Conservation (phyloP, 345 rosid genomes). For the Physaria fendleri region DNA sequence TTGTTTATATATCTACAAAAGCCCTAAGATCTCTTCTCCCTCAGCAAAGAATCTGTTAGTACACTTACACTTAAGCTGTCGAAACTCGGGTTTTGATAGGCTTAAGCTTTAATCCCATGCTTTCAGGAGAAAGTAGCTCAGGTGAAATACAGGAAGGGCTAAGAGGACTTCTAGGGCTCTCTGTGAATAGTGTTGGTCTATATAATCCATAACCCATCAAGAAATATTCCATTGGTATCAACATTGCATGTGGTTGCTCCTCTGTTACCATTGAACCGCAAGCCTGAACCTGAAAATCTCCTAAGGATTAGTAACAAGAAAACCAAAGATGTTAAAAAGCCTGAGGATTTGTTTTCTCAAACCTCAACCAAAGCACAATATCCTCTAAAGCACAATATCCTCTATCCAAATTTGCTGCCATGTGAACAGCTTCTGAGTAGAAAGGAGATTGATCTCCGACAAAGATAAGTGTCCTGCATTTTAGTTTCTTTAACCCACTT, state of each 20-base stretch:
- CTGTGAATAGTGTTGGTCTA: constrained; percentile 54
- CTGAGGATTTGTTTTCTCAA: neutral
- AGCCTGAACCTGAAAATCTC: constrained; percentile 66
- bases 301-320: neutral
- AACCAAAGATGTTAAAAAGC: neutral
- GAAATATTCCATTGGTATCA: constrained; percentile 94
- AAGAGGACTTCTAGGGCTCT: constrained; percentile 89
- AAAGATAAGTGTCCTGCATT: constrained; percentile 81
- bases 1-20: constrained; percentile 33
- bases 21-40: constrained; percentile 24
- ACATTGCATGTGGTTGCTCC: constrained; percentile 96
- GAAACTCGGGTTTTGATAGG: constrained; percentile 79
- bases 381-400: too few relatives aligned
- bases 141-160: constrained; percentile 87
- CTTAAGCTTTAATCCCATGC: constrained; percentile 98
- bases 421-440: constrained; percentile 73
- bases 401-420: constrained; percentile 78
- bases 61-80: constrained; percentile 15
- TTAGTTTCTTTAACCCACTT: constrained; percentile 59
- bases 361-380: constrained; percentile 99
- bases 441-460: constrained; percentile 92
- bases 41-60: constrained; percentile 6
- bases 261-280: constrained; percentile 99
- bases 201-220: constrained; percentile 85
- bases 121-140: constrained; percentile 95